Conservation (phyloP, 331 rosid genomes). For the Quercus phellos region DNA sequence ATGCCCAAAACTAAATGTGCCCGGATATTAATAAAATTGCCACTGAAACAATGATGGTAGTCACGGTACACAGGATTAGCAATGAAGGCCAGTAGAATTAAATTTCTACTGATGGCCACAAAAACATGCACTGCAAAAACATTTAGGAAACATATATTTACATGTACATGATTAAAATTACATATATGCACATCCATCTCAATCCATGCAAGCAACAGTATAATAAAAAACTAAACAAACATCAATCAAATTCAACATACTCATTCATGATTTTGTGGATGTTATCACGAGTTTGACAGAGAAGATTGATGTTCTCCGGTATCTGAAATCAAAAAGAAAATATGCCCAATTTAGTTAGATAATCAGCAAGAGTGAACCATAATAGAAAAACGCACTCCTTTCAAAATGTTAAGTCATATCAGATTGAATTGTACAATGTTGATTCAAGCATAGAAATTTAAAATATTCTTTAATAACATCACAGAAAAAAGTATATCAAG, state of each 20-base stretch:
- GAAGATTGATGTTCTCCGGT: conserved; percentile 73
- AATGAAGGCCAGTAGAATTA: neutral
- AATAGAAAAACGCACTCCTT: neutral
- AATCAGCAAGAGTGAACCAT: conserved; percentile 14
- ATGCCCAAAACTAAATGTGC: neutral
- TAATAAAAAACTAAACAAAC: neutral
- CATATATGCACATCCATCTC: neutral
- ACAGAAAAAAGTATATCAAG: neutral
- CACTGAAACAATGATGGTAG: neutral
- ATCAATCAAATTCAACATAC: conserved; percentile 38
- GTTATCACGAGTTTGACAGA: conserved; percentile 83
- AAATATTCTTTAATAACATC: neutral
- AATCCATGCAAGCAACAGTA: neutral
- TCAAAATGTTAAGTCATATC: conserved; percentile 7
- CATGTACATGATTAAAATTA: neutral
- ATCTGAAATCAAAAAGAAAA: conserved; percentile 42
- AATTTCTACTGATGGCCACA: neutral
- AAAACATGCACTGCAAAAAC: neutral
- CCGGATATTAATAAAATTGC: neutral
- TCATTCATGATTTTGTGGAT: conserved; percentile 75
- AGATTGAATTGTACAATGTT: neutral
- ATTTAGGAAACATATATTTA: neutral
- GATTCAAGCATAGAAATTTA: neutral
- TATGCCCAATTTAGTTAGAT: conserved; percentile 2
- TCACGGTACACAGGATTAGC: neutral